phyloP scores from a whole-genome alignment of 2,329 filamentous ascomycete species.

The Hypoxylon sp. region DNA sequence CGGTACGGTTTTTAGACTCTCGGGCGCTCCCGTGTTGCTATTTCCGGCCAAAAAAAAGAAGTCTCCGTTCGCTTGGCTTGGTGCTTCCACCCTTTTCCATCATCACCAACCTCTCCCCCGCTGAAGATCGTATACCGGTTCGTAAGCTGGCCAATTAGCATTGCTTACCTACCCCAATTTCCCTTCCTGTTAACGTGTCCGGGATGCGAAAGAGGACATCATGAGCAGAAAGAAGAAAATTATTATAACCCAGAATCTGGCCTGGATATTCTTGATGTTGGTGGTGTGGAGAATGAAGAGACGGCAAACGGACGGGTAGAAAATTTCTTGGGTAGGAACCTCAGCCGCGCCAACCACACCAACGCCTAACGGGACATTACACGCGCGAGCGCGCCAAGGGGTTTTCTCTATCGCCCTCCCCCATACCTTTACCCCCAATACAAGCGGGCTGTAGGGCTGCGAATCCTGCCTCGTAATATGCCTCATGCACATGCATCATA shows the following conservation, averaged over 20 bases:
- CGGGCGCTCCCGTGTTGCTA: conserved; percentile 39
- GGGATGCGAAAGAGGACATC: conserved; percentile 3
- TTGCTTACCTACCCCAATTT: conserved; percentile 9
- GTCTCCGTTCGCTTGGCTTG: neutral
- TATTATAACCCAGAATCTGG: neutral
- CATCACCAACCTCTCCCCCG: conserved; percentile 4
- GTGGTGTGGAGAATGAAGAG: conserved; percentile 6
- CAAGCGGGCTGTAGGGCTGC: conserved; percentile 30
- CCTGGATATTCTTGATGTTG: neutral
- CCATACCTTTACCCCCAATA: neutral
- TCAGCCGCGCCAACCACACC: conserved; percentile 34
- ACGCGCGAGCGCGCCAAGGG: conserved; percentile 15
- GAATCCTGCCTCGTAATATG: conserved; percentile 33
- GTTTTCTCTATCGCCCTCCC: conserved; percentile 4
- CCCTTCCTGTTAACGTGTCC: conserved; percentile 15
- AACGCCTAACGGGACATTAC: neutral
- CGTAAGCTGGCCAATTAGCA: conserved; percentile 36
- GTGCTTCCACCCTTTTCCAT: neutral
- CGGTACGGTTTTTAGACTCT: conserved; percentile 29
- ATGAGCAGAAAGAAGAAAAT: conserved; percentile 2
- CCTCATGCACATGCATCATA: conserved; percentile 31
- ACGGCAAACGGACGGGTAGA: neutral
- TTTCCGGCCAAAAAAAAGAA: conserved; percentile 15
- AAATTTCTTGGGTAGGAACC: conserved; percentile 21
- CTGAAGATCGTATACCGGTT: conserved; percentile 16